Evolutionary conservation across 495 filamentous ascomycete species (phyloP), one percentile per base, ranked within the genome.

Genomic region (Halenospora varia): DNA sequence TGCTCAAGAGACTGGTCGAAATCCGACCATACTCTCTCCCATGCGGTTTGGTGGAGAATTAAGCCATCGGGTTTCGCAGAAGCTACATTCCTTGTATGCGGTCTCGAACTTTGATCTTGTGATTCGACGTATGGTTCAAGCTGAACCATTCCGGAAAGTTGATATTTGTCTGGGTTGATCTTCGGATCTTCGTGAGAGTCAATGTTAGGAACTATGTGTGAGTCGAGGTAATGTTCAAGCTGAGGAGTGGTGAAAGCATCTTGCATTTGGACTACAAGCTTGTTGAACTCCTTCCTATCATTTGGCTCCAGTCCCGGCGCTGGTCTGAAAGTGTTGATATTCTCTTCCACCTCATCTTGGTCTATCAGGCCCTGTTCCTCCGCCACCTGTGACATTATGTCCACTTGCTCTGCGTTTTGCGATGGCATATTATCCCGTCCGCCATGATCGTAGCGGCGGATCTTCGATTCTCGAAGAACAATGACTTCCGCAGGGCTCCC

Each of bases 301-400:
- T 77, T 42, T 6, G 57, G 53, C 40, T 46, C 29, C 18, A 56
- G 18, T 25, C 47, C 50, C 1, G 57, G 62, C 6, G 56, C 47
- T 0, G 77, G 79, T 54, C 62, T 66, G 13, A 82, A 65, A 25
- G 65, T 62, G 40, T 77, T 62, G 54, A 83, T 76, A 59, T 76
- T 73, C 39, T 68, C 58, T 3, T 70, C 42, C 6, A 73, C 59
- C 17, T 77, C 73, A 6, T 73, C 46, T 3, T 52, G 17, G 1
- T 49, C 50, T 2, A 67, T 47, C 8, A 61, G 41, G 18, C 53
- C 40, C 11, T 45, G 60, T 60, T 75, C 68, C 10, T 60, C 57
- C 1, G 68, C 57, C 10, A 79, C 47, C 2, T 68, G 58, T 15
- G 57, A 62, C 44, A 68, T 55, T 18, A 75, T 69, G 54, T 68